Evolutionary conservation across 1,284 basidiomycete genomes (phyloP).

Genomic region (Trichosporon sp.): DNA sequence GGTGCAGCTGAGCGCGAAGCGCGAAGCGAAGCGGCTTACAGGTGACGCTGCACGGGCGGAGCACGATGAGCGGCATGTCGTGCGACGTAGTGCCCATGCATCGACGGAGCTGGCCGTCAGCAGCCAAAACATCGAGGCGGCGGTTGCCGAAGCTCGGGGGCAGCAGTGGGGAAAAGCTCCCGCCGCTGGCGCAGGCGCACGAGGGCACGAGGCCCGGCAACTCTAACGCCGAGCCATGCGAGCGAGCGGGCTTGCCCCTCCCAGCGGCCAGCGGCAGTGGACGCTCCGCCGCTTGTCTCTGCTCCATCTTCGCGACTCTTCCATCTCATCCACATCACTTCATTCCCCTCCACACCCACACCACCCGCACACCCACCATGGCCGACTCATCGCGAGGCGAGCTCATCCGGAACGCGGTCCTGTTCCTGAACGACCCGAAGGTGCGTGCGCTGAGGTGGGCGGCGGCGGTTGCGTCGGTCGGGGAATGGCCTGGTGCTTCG

Average conservation of each 20-base stretch:
- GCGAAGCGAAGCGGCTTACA: not conserved
- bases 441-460: conserved; percentile 19
- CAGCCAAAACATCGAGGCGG: not conserved
- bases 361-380: conserved; percentile 8
- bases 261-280: too few species aligned
- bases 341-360: not conserved
- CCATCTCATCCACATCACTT: not conserved
- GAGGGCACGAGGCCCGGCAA: not conserved
- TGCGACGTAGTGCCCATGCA: not conserved
- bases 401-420: conserved; percentile 70
- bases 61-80: too few species aligned
- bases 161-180: too few species aligned
- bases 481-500: too few species aligned
- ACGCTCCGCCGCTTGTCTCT: not conserved
- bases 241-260: not conserved
- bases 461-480: too few species aligned
- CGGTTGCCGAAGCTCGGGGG: not conserved
- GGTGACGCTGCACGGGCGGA: too few species aligned
- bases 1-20: not conserved
- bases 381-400: conserved; percentile 56
- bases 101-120: not conserved
- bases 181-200: too few species aligned
- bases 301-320: not conserved
- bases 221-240: not conserved
- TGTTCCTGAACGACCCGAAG: conserved; percentile 65